Conservation (phyloP, 2,329 filamentous ascomycete genomes). For the Aureobasidium musti region DNA sequence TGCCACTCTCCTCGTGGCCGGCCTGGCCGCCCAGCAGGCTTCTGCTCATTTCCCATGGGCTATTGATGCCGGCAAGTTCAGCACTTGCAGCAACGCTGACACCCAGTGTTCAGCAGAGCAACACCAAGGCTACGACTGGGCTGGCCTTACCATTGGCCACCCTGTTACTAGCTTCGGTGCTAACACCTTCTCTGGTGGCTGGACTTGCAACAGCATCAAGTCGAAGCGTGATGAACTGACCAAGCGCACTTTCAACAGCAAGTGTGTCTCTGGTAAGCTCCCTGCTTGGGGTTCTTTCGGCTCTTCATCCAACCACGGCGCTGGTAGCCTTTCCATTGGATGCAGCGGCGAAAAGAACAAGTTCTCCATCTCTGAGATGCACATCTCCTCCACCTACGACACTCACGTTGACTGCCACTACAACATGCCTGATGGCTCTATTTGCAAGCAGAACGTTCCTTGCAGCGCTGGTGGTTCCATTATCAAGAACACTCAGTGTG, state of each 20-base stretch:
- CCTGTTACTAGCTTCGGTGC: constrained; percentile 67
- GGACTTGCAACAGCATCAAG: constrained; percentile 64
- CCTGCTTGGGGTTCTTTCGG: constrained; percentile 34
- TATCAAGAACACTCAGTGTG: constrained; percentile 84
- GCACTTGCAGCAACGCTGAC: constrained; percentile 69
- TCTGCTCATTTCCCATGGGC: constrained; percentile 51
- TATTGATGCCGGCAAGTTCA: constrained; percentile 58
- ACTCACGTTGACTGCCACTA: constrained; percentile 83
- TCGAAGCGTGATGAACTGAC: constrained; percentile 59
- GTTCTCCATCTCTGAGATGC: constrained; percentile 76
- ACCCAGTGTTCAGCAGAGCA: constrained; percentile 76
- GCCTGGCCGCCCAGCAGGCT: constrained; percentile 51
- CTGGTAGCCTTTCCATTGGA: constrained; percentile 60
- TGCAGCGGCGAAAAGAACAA: constrained; percentile 53
- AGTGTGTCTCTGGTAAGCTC: constrained; percentile 49
- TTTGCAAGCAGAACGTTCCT: constrained; percentile 73
- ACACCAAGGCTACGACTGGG: constrained; percentile 67
- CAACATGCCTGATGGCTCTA: constrained; percentile 77
- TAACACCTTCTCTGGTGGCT: constrained; percentile 75
- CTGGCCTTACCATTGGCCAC: constrained; percentile 50
- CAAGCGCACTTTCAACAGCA: constrained; percentile 49
- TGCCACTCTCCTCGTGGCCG: constrained; percentile 48
- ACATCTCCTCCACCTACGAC: constrained; percentile 73
- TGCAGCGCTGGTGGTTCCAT: constrained; percentile 69
- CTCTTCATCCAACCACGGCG: constrained; percentile 40